Evolutionary conservation across 192 early-diverging fungal genomes (phyloP).

Genomic region (Mycoemilia scoparia): DNA sequence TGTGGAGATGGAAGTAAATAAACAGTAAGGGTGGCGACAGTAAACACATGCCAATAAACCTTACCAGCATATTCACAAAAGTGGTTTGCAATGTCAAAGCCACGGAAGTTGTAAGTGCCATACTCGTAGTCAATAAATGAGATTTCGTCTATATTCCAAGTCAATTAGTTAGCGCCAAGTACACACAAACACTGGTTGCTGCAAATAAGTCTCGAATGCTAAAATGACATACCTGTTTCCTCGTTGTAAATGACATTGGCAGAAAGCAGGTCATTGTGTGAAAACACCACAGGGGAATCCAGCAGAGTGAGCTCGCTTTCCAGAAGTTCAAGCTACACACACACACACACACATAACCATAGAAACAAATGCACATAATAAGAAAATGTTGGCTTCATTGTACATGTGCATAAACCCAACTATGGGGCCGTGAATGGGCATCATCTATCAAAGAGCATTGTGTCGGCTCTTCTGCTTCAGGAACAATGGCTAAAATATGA

Average conservation of each 20-base stretch:
- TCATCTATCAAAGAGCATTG: no score
- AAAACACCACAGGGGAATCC: conserved; percentile 69
- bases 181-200: conserved; percentile 6
- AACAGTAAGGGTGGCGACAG: conserved; percentile 3
- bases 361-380: no score
- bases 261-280: conserved; percentile 82
- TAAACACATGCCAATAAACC: no score
- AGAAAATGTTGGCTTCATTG: no score
- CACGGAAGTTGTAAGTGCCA: conserved; percentile 61
- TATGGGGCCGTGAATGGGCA: no score
- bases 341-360: no score
- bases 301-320: conserved; percentile 34
- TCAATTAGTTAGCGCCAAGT: conserved; percentile 5
- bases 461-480: no score
- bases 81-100: conserved; percentile 93
- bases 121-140: conserved; percentile 94
- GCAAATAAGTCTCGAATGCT: conserved; percentile 13
- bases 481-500: no score
- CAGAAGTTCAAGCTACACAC: conserved; percentile 32
- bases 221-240: no score
- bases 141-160: conserved; percentile 27
- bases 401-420: no score
- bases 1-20: no score
- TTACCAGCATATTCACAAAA: conserved; percentile 90
- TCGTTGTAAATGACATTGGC: conserved; percentile 73